A percentile compares a stretch with the other conserved stretches of the same genome.
Conservation (phyloP, 2,329 filamentous ascomycete species). For the Fusarium cyanostomum region DNA sequence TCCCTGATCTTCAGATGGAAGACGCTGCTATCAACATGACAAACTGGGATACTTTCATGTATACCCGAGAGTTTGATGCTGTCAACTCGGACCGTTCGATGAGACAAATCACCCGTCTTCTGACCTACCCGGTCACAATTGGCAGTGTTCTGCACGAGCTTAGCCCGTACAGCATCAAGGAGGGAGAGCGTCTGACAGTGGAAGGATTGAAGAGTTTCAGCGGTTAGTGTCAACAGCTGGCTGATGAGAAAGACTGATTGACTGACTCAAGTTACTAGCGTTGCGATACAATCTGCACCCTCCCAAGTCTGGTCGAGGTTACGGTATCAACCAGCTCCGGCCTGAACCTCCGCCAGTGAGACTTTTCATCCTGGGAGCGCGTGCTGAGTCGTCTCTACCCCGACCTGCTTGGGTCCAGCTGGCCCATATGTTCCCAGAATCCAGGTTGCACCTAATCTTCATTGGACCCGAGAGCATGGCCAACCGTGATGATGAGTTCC, state of each 20-base stretch:
- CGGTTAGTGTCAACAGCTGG: constrained; percentile 64
- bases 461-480: constrained; percentile 96
- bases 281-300: constrained; percentile 94
- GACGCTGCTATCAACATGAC: constrained; percentile 96
- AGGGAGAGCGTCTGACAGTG: constrained; percentile 77
- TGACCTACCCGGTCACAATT: constrained; percentile 94
- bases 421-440: constrained; percentile 91
- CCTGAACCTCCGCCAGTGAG: constrained; percentile 88
- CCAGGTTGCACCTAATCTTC: constrained; percentile 90
- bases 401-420: constrained; percentile 94
- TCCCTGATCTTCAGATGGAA: constrained; percentile 88
- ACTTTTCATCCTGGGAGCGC: constrained; percentile 91
- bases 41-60: constrained; percentile 98
- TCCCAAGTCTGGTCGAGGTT: constrained; percentile 78
- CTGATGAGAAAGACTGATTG: background rate
- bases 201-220: constrained; percentile 95
- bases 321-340: constrained; percentile 79
- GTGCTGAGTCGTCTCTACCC: constrained; percentile 96
- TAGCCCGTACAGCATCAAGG: constrained; percentile 86
- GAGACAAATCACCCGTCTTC: constrained; percentile 89
- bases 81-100: constrained; percentile 91
- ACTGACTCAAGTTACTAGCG: constrained; percentile 59
- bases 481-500: constrained; percentile 92
- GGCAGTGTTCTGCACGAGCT: constrained; percentile 93
- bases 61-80: constrained; percentile 89